Conservation (phyloP, 2,329 filamentous ascomycete genomes). For the Cordyceps tenuipes region DNA sequence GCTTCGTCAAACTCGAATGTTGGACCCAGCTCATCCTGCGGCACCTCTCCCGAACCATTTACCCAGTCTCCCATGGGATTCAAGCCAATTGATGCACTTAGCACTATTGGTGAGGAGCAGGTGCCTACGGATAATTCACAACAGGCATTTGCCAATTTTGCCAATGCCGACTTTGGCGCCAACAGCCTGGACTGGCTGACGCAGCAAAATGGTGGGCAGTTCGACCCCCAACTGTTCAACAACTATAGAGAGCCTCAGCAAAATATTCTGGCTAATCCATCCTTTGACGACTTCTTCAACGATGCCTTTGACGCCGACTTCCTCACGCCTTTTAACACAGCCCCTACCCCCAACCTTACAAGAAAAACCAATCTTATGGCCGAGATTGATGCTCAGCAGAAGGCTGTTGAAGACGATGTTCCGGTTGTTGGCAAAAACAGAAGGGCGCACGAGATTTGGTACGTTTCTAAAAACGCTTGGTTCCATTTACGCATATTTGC, state of each 20-base stretch:
- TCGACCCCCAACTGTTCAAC: constrained; percentile 85
- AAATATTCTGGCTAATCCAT: constrained; percentile 59
- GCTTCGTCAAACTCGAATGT: constrained; percentile 53
- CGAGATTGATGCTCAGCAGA: constrained; percentile 68
- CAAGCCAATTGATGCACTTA: constrained; percentile 54
- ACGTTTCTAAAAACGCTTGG: not conserved
- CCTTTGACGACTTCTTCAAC: constrained; percentile 64
- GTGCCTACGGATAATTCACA: constrained; percentile 30
- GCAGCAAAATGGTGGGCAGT: constrained; percentile 74
- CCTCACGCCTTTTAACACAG: constrained; percentile 69
- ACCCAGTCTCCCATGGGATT: constrained; percentile 62
- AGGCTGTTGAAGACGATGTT: constrained; percentile 60
- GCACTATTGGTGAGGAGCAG: constrained; percentile 60
- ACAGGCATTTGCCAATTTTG: constrained; percentile 22
- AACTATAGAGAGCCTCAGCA: constrained; percentile 88
- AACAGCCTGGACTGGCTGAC: constrained; percentile 65
- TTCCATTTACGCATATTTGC: constrained; percentile 16
- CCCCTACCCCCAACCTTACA: constrained; percentile 32
- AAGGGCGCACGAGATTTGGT: constrained; percentile 8
- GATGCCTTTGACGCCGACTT: constrained; percentile 81
- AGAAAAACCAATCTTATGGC: constrained; percentile 64
- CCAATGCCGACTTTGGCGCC: constrained; percentile 34
- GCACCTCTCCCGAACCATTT: constrained; percentile 69
- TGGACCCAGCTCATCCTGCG: constrained; percentile 58
- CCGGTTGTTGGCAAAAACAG: not conserved